A percentile compares a stretch with the other conserved stretches of the same genome.
Conservation (phyloP, 2,329 filamentous ascomycete genomes). For the Trichophyton schoenleinii region DNA sequence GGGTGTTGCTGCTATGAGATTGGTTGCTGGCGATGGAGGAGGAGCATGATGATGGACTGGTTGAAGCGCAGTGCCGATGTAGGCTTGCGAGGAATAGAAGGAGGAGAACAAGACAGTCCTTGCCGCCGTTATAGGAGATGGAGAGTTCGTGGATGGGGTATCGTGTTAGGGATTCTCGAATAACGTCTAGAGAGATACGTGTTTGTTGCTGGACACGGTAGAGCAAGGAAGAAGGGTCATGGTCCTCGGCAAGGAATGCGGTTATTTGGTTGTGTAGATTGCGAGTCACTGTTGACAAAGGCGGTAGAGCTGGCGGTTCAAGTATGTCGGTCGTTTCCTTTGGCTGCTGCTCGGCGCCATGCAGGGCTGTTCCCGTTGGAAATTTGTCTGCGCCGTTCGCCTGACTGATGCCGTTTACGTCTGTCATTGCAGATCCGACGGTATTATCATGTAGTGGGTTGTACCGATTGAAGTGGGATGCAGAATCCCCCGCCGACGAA, state of each 20-base stretch:
- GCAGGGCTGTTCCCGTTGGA: neutral
- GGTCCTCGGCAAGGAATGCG: conserved; percentile 51
- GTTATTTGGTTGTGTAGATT: conserved; percentile 48
- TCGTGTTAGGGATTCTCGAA: conserved; percentile 59
- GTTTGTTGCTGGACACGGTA: conserved; percentile 61
- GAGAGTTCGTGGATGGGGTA: conserved; percentile 73
- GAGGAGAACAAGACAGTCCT: conserved; percentile 89
- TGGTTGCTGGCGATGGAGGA: neutral
- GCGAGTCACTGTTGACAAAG: conserved; percentile 51
- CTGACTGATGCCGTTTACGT: neutral
- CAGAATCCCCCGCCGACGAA: neutral
- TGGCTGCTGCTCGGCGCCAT: neutral
- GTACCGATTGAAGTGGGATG: neutral
- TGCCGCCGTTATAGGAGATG: conserved; percentile 93
- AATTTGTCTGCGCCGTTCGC: neutral
- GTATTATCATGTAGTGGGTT: neutral
- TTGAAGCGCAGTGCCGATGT: conserved; percentile 15
- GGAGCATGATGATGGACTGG: conserved; percentile 2
- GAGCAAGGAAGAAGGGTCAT: conserved; percentile 44
- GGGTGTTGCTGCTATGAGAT: neutral
- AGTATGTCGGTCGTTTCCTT: conserved; percentile 1
- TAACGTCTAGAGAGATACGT: conserved; percentile 56
- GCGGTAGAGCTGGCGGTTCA: conserved; percentile 11
- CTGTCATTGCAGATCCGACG: neutral
- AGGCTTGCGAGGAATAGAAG: conserved; percentile 66